Base-by-base conservation (phyloP, 1,284 basidiomycete species). In the Puccinia novopanici region DNA sequence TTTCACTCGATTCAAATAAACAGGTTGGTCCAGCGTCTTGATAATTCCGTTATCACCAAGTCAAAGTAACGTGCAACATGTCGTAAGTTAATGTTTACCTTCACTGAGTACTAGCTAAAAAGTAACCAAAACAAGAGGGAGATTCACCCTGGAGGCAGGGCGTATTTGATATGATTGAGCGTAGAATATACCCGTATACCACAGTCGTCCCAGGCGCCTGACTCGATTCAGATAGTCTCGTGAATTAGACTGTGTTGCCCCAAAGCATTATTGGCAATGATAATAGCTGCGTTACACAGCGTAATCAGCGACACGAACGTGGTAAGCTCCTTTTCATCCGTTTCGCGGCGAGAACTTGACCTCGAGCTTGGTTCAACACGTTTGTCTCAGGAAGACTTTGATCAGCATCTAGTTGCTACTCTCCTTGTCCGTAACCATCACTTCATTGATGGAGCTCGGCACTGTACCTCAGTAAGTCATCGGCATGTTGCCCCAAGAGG, bases 191-290 rank as follows among this genome's bases (percentile, higher is more conserved):
- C 90, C 87, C 99, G 93, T 63, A 99, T 93, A 81, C 97, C 97
- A 48, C 92, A 90, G 85, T 98, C 95, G 85, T 99, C 97, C 96
- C 97, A 99, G 76, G 96, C 95, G 67, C 95, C 97, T 77, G 95
- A 98, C 88, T 99, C 99, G 89, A 99, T 99, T 67, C 97, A 91
- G 85, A 99, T 99, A 17, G 97, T 99, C 87, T 99, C 97, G 86
- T 99, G 97, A 81, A 99, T 93, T 77, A 98, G 88, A 82, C 94
- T 95, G 84, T 91, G 92, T 84, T 94, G 91, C 45, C 90, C 89
- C 85, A 99, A 93, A 82, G 89, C 91, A 89, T 97, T 98, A 89
- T 94, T 97, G 81, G 95, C 93, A 82, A 99, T 92, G 52, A 95
- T 98, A 85, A 99, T 98, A 48, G 96, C 93, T 95, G 83, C 9